A percentile compares a stretch with the other conserved stretches of the same genome.
Conservation (phyloP, 768 basidiomycete species). For the Russula ochroleuca region DNA sequence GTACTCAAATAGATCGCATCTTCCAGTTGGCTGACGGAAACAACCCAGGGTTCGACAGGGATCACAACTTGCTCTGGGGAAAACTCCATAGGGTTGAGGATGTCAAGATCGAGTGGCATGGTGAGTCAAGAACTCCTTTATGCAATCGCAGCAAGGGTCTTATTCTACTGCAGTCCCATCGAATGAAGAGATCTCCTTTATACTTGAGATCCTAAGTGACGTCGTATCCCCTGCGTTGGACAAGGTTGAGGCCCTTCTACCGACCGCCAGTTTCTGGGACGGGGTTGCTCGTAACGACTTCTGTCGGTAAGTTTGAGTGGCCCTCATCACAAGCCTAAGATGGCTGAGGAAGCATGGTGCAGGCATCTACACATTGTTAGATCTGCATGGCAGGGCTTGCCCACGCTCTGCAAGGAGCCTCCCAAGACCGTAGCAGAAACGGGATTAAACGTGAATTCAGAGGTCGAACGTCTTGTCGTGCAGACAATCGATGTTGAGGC, state of each 20-base stretch:
- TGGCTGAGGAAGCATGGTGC: conserved; percentile 8
- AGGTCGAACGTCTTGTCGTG: conserved; percentile 67
- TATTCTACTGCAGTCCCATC: conserved; percentile 46
- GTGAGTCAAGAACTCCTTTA: conserved; percentile 37
- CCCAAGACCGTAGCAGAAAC: conserved; percentile 53
- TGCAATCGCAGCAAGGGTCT: conserved; percentile 18
- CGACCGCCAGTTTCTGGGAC: conserved; percentile 56
- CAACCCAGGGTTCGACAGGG: conserved; percentile 52
- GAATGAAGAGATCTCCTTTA: conserved; percentile 69
- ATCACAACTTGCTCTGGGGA: conserved; percentile 75
- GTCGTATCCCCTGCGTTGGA: conserved; percentile 64
- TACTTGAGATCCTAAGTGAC: conserved; percentile 68
- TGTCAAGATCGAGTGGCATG: conserved; percentile 85
- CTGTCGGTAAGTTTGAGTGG: conserved; percentile 56
- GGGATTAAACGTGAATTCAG: conserved; percentile 56
- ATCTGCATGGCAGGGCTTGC: conserved; percentile 73
- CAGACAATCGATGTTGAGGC: conserved; percentile 62
- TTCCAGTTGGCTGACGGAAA: not conserved
- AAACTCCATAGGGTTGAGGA: conserved; percentile 71
- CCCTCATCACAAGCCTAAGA: conserved; percentile 1
- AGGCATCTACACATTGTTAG: conserved; percentile 68
- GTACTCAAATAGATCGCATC: conserved; percentile 25
- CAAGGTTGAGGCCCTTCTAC: conserved; percentile 60
- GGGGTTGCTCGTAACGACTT: conserved; percentile 70
- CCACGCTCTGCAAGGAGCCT: conserved; percentile 61